phyloP scores from a whole-genome alignment of 805 yeast species.

The Myxozyma neglecta region DNA sequence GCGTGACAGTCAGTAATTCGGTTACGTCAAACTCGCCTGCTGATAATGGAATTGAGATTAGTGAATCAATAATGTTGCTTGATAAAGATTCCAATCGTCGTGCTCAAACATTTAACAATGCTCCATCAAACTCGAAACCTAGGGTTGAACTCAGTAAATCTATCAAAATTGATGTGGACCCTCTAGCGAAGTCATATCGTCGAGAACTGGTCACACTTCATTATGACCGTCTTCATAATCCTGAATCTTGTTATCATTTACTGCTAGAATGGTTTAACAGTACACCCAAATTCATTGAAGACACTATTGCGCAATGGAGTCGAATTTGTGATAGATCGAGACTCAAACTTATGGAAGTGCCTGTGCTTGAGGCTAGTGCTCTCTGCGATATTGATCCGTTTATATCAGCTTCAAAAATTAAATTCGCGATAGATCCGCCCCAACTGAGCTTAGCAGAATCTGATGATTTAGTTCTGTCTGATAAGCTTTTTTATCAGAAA shows the following conservation, averaged over 20 bases:
- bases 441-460: conserved; percentile 8
- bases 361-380: conserved; percentile 82
- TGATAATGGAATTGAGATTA: conserved; percentile 7
- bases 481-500: conserved; percentile 73
- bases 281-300: conserved; percentile 82
- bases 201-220: conserved; percentile 80
- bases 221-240: conserved; percentile 88
- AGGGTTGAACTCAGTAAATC: conserved; percentile 64
- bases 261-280: conserved; percentile 91
- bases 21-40: neutral
- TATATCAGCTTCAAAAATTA: conserved; percentile 75
- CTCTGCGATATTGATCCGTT: conserved; percentile 80
- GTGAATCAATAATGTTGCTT: conserved; percentile 25
- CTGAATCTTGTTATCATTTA: conserved; percentile 90
- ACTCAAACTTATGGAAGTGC: conserved; percentile 76
- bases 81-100: conserved; percentile 20
- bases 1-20: neutral
- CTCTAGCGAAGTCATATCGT: conserved; percentile 65
- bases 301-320: conserved; percentile 71
- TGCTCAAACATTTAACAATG: conserved; percentile 14
- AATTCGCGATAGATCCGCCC: conserved; percentile 70
- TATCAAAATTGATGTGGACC: conserved; percentile 73
- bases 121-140: conserved; percentile 11
- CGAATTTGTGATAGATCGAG: conserved; percentile 86
- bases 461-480: conserved; percentile 17